Base-by-base conservation (phyloP, 148 eudicot genomes). In the Cornus kousa region DNA sequence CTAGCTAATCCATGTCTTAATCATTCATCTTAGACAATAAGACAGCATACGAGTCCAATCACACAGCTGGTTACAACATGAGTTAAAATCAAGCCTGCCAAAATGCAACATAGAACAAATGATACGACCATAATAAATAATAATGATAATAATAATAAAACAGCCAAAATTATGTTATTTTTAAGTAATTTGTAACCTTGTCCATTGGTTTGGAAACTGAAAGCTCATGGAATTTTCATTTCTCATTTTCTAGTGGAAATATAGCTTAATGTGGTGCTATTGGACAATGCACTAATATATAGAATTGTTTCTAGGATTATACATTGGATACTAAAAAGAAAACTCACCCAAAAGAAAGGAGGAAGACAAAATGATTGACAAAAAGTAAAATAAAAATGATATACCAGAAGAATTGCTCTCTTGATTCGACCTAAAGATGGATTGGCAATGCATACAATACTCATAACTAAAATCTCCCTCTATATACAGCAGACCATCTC, bases 21-120 rank as follows among this genome's bases (percentile, higher is more conserved):
- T 90, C 83, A 83, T 84, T 82, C 77, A 82, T 8, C 57, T 70
- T 85, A 82, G 85, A 83, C 87, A 80, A 68, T 80, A 71, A 55
- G 75, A 74, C 71, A 80, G 68, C 5, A 73, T 37, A 68, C 37
- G 75, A 37, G 66, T 80, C 80, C 89, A 85, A 87, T 79, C 46
- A 80, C 76, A 82, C 88, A 89, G 87, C 88, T 83, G 86, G 86
- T 85, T 80, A 82, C 84, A 82, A 83, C 84, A 81, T 74, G 70
- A 79, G 73, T 74, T 37, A 65, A 5, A 69, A 83, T 77, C 53
- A 82, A 74, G 76, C 59, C 76, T 39, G 71, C 73, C 35, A 74
- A 43, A 71, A 68, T 82, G 77, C 12, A 66, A 43, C 60, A 62
- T 17, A 60, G 50, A 39, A 35, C 43, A 39, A 20, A 24, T 71